Conservation (phyloP, 1,284 basidiomycete genomes). For the Cutaneotrichosporon cavernicola region DNA sequence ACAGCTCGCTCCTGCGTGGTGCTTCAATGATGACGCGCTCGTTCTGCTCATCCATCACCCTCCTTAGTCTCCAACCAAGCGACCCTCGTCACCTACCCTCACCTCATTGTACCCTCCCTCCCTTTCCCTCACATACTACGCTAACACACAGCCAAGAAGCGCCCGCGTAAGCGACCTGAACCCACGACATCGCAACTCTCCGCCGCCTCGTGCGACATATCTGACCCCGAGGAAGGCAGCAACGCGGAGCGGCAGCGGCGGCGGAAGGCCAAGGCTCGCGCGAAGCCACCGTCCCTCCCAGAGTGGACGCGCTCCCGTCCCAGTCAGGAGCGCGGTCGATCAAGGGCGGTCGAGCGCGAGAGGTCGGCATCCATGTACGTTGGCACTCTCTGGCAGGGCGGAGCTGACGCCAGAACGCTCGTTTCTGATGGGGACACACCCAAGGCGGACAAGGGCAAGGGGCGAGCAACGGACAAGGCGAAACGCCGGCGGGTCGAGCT, state of each 20-base stretch:
- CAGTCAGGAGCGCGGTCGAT: not conserved
- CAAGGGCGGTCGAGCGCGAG: not conserved
- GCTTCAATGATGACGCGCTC: not conserved
- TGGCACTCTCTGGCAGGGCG: not conserved
- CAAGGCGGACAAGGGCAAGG: not conserved
- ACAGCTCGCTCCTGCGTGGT: too few species aligned
- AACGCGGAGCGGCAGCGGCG: slow-evolving; percentile 3
- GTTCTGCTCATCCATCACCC: not conserved
- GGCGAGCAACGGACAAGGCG: not conserved
- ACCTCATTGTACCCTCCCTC: not conserved
- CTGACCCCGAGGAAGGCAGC: slow-evolving; percentile 10
- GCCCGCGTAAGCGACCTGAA: not conserved
- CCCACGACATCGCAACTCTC: not conserved
- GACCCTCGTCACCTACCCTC: not conserved
- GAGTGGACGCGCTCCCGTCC: slow-evolving; percentile 15
- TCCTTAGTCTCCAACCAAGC: not conserved
- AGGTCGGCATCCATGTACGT: slow-evolving; percentile 11
- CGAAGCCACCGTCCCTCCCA: slow-evolving; percentile 13
- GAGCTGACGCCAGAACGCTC: slow-evolving; percentile 2
- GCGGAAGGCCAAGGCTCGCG: not conserved
- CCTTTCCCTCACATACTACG: not conserved
- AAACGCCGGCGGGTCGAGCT: slow-evolving; percentile 21
- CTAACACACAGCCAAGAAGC: slow-evolving; percentile 1
- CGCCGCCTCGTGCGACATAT: not conserved
- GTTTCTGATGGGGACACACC: not conserved